phyloP scores from a whole-genome alignment of 257 asterid species.

The Jaltomata sinuosa region DNA sequence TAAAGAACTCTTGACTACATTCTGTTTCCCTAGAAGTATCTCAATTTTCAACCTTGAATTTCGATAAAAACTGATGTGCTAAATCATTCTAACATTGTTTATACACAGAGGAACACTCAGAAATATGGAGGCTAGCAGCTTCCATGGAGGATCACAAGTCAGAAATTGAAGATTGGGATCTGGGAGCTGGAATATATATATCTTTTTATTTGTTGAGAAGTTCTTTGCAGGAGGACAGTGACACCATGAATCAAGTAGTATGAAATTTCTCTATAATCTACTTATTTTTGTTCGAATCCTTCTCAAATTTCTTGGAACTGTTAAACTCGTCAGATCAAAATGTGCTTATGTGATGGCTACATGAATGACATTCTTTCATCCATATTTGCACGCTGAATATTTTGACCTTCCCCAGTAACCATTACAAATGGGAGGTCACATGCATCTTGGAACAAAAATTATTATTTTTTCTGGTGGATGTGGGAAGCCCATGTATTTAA shows the following conservation, averaged over 20 bases:
- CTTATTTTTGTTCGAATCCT: neutral
- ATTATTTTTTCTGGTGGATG: neutral
- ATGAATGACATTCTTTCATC: neutral
- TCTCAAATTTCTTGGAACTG: neutral
- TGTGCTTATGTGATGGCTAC: neutral
- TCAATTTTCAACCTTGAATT: neutral
- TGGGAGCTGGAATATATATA: conserved; percentile 87
- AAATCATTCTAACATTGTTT: neutral
- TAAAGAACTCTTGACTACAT: neutral
- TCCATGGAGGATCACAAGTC: conserved; percentile 76
- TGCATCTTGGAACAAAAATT: neutral
- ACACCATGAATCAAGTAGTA: conserved; percentile 57
- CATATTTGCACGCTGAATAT: neutral
- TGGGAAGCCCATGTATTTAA: neutral
- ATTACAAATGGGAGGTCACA: neutral
- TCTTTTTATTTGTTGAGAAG: conserved; percentile 55
- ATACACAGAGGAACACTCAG: conserved; percentile 62
- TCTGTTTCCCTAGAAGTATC: neutral
- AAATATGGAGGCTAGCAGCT: conserved; percentile 73
- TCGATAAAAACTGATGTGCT: neutral
- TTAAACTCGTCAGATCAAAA: neutral
- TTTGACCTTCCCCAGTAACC: neutral
- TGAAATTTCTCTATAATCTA: neutral
- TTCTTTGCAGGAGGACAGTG: conserved; percentile 58
- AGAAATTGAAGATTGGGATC: conserved; percentile 93